phyloP scores from a whole-genome alignment of 73 alveolate species.

The Paramecium sonneborni region DNA sequence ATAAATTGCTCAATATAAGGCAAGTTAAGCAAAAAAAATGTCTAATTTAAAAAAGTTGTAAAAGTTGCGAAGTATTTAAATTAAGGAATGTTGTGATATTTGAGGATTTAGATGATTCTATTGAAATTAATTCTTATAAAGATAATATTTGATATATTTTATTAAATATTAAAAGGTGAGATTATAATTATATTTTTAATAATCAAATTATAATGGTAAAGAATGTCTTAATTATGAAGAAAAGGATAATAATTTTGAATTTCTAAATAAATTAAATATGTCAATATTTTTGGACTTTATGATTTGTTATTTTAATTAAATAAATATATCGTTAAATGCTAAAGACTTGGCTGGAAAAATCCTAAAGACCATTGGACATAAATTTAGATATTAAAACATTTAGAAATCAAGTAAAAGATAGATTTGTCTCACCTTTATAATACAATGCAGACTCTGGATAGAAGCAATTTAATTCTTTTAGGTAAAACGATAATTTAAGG shows the following conservation, averaged over 20 bases:
- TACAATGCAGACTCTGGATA: background rate
- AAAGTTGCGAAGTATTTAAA: background rate
- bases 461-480: background rate
- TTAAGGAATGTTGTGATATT: background rate
- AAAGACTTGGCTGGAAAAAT: background rate
- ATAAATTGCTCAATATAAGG: background rate
- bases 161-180: background rate
- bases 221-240: background rate
- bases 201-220: background rate
- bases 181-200: background rate
- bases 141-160: background rate
- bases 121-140: background rate
- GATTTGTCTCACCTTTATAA: background rate
- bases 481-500: background rate
- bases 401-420: background rate
- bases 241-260: background rate
- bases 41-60: background rate
- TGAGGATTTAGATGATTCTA: background rate
- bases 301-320: background rate
- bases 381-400: conserved; percentile 27
- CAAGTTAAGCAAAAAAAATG: background rate
- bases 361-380: background rate
- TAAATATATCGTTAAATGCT: background rate
- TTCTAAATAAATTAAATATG: background rate
- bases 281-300: background rate